phyloP scores from a whole-genome alignment of 2,329 filamentous ascomycete genomes.

The Cercospora berteroae region DNA sequence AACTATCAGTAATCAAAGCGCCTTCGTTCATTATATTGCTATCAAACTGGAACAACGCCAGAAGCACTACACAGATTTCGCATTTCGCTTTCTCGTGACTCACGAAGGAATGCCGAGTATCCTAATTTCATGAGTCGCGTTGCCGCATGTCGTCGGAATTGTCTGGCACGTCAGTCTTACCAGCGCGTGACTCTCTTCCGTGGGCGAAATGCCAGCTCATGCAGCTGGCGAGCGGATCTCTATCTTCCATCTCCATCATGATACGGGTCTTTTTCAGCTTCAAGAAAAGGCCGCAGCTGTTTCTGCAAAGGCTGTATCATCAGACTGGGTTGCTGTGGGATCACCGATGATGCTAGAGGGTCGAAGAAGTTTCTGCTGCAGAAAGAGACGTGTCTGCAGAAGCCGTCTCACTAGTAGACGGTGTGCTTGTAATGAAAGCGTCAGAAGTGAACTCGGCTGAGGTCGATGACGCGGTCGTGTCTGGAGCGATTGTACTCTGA shows the following conservation, averaged over 20 bases:
- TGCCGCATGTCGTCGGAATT: background rate
- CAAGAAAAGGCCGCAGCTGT: background rate
- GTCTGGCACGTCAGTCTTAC: background rate
- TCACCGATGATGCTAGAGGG: background rate
- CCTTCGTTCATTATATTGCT: background rate
- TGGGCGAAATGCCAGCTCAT: background rate
- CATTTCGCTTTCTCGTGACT: background rate
- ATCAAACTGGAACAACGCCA: background rate
- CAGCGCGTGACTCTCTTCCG: background rate
- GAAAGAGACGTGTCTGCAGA: background rate
- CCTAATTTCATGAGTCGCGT: background rate
- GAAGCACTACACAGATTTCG: background rate
- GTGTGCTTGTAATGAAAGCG: background rate
- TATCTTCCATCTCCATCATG: background rate
- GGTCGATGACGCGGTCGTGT: background rate
- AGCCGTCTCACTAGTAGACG: background rate
- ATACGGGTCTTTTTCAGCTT: background rate
- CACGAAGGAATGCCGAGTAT: background rate
- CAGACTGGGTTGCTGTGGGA: background rate
- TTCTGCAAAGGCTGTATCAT: background rate
- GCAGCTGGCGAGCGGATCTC: background rate
- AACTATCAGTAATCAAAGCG: background rate
- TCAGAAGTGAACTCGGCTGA: background rate
- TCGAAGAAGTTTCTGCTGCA: background rate
- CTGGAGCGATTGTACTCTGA: background rate